phyloP scores from a whole-genome alignment of 345 rosid genomes.

The Geranium rotundifolium region DNA sequence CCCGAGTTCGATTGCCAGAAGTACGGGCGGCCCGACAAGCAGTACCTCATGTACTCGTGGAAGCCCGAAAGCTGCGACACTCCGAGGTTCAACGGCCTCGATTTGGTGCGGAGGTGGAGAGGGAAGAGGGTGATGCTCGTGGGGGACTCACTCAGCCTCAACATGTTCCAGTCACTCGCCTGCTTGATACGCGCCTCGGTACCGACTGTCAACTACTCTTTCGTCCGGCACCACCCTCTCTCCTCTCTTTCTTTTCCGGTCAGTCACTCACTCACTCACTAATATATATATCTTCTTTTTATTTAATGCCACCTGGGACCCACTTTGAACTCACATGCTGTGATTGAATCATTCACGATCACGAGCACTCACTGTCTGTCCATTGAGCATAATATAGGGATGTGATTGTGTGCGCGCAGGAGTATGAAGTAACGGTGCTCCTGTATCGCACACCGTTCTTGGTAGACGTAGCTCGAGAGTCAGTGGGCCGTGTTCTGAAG shows the following conservation, averaged over 20 bases:
- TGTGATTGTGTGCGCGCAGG: conserved; percentile 48
- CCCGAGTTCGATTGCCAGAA: conserved; percentile 64
- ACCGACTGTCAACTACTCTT: conserved; percentile 46
- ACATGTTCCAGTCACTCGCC: conserved; percentile 92
- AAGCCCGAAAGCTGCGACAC: conserved; percentile 51
- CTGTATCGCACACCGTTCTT: conserved; percentile 72
- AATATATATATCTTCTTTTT: neutral
- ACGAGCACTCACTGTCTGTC: too few species aligned
- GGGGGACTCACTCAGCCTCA: conserved; percentile 94
- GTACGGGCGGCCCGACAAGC: conserved; percentile 64
- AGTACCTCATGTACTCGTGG: conserved; percentile 78
- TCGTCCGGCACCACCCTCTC: conserved; percentile 34
- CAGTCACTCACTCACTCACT: conserved; percentile 1
- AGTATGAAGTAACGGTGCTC: conserved; percentile 48
- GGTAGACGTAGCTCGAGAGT: conserved; percentile 59
- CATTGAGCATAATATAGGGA: too few species aligned
- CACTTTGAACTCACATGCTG: too few species aligned
- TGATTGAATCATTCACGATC: too few species aligned
- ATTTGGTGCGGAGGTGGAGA: conserved; percentile 52
- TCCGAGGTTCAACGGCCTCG: conserved; percentile 71
- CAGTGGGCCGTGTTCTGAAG: conserved; percentile 47
- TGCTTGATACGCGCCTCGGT: conserved; percentile 95
- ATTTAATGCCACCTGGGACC: neutral
- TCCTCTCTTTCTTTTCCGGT: conserved; percentile 66
- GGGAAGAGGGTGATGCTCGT: conserved; percentile 95